These are phyloP conservation scores for Neofusicoccum parvum DNA, from an alignment of 2,329 filamentous ascomycete species.

Conservation along the genomic window DNA sequence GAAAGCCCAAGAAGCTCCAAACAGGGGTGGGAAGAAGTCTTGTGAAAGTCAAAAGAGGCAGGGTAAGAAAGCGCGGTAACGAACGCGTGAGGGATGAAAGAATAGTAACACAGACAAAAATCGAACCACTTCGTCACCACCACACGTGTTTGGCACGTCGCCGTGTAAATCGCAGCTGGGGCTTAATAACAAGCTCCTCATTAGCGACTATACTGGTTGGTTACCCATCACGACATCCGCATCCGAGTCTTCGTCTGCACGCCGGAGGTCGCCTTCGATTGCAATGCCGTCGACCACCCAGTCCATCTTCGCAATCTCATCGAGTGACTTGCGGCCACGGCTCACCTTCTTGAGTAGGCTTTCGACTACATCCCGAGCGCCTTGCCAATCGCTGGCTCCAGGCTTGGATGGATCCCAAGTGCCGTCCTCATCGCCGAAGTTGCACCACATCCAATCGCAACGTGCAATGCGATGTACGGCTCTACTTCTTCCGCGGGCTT, in stretches of 20 bases:
- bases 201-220: conserved; percentile 16
- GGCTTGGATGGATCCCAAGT: conserved; percentile 78
- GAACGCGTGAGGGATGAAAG: conserved; percentile 9
- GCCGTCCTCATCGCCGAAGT: conserved; percentile 79
- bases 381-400: conserved; percentile 66
- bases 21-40: too few relatives aligned
- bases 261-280: conserved; percentile 61
- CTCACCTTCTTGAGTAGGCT: conserved; percentile 80
- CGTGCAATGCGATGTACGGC: conserved; percentile 94
- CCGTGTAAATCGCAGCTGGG: background rate
- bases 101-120: conserved; percentile 1
- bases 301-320: conserved; percentile 68
- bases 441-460: conserved; percentile 93
- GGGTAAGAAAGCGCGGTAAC: background rate
- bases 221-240: conserved; percentile 11
- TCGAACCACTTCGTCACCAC: background rate
- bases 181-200: conserved; percentile 16
- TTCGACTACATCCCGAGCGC: conserved; percentile 80
- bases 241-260: conserved; percentile 53
- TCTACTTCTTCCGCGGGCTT: conserved; percentile 70
- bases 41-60: background rate
- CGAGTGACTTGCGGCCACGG: conserved; percentile 71
- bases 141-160: background rate
- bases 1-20: background rate
- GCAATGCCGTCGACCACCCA: conserved; percentile 79